Evolutionary conservation across 2,329 filamentous ascomycete species (phyloP).

Genomic region (Aaosphaeria arxii): DNA sequence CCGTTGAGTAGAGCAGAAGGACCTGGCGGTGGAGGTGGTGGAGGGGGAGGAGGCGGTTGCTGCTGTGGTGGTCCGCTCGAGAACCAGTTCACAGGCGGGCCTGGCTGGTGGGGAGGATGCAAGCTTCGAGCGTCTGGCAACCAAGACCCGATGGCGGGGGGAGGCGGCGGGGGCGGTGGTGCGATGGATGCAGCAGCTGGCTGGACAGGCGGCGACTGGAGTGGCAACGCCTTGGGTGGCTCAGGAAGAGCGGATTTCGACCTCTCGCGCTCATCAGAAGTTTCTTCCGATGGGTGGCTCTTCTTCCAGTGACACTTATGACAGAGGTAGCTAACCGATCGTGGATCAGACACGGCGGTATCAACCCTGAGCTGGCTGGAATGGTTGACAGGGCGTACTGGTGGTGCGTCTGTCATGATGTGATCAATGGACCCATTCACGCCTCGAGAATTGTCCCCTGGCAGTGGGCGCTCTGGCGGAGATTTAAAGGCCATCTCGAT

Average conservation of each 20-base stretch:
- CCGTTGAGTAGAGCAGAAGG: constrained; percentile 2
- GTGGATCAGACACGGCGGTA: constrained; percentile 15
- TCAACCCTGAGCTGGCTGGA: constrained; percentile 17
- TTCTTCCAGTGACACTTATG: constrained; percentile 50
- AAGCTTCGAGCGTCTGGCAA: constrained; percentile 15
- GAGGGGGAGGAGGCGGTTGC: constrained; percentile 7
- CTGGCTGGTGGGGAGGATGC: constrained; percentile 21
- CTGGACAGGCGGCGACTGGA: constrained; percentile 31
- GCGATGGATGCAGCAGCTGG: constrained; percentile 9
- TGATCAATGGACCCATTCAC: constrained; percentile 23
- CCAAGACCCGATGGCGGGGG: constrained; percentile 17
- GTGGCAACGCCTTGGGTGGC: constrained; percentile 31
- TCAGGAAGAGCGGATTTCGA: constrained; percentile 26
- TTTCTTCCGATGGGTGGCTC: constrained; percentile 33
- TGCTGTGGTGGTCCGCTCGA: constrained; percentile 15
- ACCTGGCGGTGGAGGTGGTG: constrained; percentile 15
- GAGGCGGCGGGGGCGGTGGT: constrained; percentile 10
- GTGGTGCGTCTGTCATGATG: constrained; percentile 27
- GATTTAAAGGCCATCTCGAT: constrained; percentile 11
- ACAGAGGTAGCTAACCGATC: constrained; percentile 36
- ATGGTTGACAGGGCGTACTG: constrained; percentile 14
- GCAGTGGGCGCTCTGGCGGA: constrained; percentile 11
- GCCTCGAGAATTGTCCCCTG: constrained; percentile 13
- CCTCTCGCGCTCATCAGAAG: constrained; percentile 23
- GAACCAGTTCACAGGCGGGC: constrained; percentile 30